Evolutionary conservation across 2,329 filamentous ascomycete species (phyloP), one percentile per base, ranked within the genome.

Genomic region (Neoscytalidium dimidiatum): DNA sequence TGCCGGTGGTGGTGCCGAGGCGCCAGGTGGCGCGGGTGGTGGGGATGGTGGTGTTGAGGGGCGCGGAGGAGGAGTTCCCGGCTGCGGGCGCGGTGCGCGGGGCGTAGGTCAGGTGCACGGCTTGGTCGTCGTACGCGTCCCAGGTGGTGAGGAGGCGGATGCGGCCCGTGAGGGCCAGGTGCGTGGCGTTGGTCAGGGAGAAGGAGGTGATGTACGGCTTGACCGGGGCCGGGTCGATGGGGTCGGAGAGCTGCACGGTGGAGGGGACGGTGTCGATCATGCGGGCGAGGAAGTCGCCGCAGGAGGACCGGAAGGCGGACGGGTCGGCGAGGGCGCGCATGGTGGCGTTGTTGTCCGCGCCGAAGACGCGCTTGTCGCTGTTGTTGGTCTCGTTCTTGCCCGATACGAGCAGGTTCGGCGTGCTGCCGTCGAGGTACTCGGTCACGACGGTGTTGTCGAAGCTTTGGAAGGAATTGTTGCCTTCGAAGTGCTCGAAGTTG

Each of bases 381-480:
- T 58, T 64, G 41, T 1, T n/a, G 0, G 62, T 64, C 0, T 38
- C 41, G 52, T 64, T 64, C 9, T 23, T 1, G 41, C 53, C 44
- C 0, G 7, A 7, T 7, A 35, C 51, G n/a, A 64, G 62, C 2
- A 19, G 51, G 62, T 64, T 64, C 19, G 14, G 1, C 0, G 51
- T 26, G 38, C 9, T 48, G 51, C 41, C 44, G 41, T 48, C 51
- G 4, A 64, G 62, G 52, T 64, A 64, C 28, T 64, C 52, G 11
- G 62, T 64, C 13, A 64, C 62, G 13, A 64, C 52, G 26, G n/a
- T 43, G 52, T 57, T 64, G 52, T 64, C 62, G 52, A 64, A 64
- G 14, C 1, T 29, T n/a, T 9, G 3, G 51, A 43, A 46, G 17
- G 51, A 43, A 48, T 26, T 17, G 58, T 13, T 19, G 21, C 17